Evolutionary conservation across 2,329 filamentous ascomycete genomes (phyloP).

Genomic region (Claviceps sp.): DNA sequence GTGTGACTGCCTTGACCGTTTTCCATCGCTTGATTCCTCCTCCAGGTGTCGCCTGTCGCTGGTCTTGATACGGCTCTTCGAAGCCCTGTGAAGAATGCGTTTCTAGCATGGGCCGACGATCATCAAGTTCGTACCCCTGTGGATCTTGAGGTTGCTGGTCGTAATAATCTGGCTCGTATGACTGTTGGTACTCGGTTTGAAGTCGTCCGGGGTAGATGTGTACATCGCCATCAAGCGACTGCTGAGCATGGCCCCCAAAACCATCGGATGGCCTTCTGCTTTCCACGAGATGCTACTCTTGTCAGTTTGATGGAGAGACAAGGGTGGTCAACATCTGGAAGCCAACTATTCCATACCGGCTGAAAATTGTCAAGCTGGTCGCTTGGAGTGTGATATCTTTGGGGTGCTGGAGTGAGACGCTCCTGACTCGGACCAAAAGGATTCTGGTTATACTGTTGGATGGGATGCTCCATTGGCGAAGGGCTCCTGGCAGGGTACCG

Average conservation of each 20-base stretch:
- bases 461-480: conserved; percentile 2
- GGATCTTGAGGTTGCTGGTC: conserved; percentile 25
- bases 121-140: conserved; percentile 54
- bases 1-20: conserved; percentile 94
- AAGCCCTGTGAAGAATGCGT: conserved; percentile 37
- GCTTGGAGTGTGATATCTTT: conserved; percentile 43
- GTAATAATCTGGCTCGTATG: conserved; percentile 39
- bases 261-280: conserved; percentile 21
- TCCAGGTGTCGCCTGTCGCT: conserved; percentile 18
- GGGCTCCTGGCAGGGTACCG: not conserved
- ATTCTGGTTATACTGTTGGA: conserved; percentile 4
- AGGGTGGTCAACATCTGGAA: conserved; percentile 19
- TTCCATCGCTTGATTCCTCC: conserved; percentile 73
- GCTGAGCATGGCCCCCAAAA: conserved; percentile 18
- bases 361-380: conserved; percentile 75
- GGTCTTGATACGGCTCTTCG: conserved; percentile 26
- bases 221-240: conserved; percentile 28
- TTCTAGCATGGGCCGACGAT: conserved; percentile 63
- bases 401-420: conserved; percentile 17
- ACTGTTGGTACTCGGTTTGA: conserved; percentile 30
- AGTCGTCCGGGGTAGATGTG: conserved; percentile 53
- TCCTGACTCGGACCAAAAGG: conserved; percentile 20
- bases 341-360: conserved; percentile 38
- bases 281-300: conserved; percentile 36
- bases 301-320: not conserved